Evolutionary conservation across 164 flowering plant species (phyloP), one percentile per base, ranked within the genome.

Genomic region (Euptelea pleiosperma): DNA sequence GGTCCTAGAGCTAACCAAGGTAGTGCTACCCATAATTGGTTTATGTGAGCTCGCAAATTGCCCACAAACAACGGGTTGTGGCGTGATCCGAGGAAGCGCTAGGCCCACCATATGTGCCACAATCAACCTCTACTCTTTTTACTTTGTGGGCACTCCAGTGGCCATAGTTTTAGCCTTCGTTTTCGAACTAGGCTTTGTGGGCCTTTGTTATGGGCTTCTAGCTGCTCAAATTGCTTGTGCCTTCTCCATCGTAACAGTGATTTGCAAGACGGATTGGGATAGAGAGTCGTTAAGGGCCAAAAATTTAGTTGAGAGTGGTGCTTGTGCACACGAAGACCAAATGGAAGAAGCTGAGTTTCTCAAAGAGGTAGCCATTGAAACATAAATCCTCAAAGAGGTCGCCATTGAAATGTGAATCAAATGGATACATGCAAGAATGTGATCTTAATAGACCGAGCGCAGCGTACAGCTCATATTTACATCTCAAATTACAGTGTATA

Each of bases 41-140:
- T 40, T 83, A 5, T 92, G 98, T 34, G 98, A 92, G 80, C 73
- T 92, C 0, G 97, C 84, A 0, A 92, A 92, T 60, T 89, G 97
- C 55, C 97, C 98, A 2, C 96, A 92, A 40, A 92, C 98, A 6
- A 86, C 98, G 3, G 78, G 91, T 22, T 89, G 96, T 60, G 98
- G 98, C 43, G 82, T 84, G 5, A 82, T 92, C 0, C 64, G 97
- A 12, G 98, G 97, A 14, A 79, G 83, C 24, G 98, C 96, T 11
- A 73, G 97, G 74, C 96, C 94, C 0, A 57, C 79, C 0, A 47
- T 77, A 3, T 90, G 86, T 1, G 98, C 91, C 4, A 59, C 72
- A 16, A 82, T 92, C 18, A 92, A 92, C 63, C 82, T 92, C 50
- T 81, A 63, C 71, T 79, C 98, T 1, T 92, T 92, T 57, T 92